Evolutionary conservation across 1,284 basidiomycete species (phyloP).

Genomic region (Tetrapyrgos nigripes): DNA sequence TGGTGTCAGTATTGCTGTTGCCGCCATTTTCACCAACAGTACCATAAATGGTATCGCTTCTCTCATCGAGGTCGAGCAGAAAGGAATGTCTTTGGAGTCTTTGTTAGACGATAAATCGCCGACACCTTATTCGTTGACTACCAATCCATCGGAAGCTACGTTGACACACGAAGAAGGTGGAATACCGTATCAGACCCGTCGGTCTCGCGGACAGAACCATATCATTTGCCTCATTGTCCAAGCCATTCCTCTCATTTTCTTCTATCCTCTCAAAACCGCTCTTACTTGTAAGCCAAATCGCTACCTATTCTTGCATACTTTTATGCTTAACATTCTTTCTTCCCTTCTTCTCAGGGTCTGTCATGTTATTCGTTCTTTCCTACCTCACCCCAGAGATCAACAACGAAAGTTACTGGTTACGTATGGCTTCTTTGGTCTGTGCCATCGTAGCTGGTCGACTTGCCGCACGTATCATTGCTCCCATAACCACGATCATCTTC

Average conservation of each 20-base stretch:
- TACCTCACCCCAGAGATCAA: conserved; percentile 33
- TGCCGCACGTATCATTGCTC: conserved; percentile 39
- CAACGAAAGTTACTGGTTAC: conserved; percentile 38
- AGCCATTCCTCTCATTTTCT: conserved; percentile 46
- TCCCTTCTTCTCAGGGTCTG: conserved; percentile 30
- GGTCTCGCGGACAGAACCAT: conserved; percentile 39
- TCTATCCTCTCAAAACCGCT: conserved; percentile 50
- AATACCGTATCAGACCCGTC: background rate
- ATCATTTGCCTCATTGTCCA: conserved; percentile 46
- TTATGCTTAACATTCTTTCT: background rate
- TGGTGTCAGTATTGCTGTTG: conserved; percentile 42
- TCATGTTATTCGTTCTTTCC: conserved; percentile 39
- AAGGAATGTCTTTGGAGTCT: conserved; percentile 5
- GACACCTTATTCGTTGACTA: conserved; percentile 1
- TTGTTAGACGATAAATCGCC: conserved; percentile 5
- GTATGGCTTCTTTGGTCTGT: conserved; percentile 38
- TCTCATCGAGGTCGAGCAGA: conserved; percentile 40
- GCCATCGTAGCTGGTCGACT: conserved; percentile 43
- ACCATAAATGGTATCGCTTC: conserved; percentile 47
- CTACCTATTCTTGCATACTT: background rate
- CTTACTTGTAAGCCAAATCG: conserved; percentile 45
- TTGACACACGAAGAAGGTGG: conserved; percentile 16
- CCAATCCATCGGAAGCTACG: conserved; percentile 12
- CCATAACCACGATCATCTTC: conserved; percentile 45
- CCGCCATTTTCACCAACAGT: conserved; percentile 47